Evolutionary conservation across 2,329 filamentous ascomycete species (phyloP), one percentile per base, ranked within the genome.

Genomic region (Calonectria multiphialidica): DNA sequence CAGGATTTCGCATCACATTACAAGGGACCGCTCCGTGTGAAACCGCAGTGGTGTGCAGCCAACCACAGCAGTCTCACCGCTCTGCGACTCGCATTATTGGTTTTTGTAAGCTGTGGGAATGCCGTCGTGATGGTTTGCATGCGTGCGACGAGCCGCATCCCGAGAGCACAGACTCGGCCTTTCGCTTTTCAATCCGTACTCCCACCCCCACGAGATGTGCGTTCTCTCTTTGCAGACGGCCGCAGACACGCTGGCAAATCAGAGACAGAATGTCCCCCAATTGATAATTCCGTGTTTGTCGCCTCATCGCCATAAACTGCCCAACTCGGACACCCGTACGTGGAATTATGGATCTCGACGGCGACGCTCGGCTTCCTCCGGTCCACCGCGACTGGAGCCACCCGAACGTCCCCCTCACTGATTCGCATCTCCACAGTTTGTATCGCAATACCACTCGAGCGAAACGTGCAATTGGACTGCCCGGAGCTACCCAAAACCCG

Each of bases 321-420:
- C 63, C 47, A 50, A 18, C 57, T 66, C 47, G 47, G 63, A 40
- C 23, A 25, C 23, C n/a, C 30, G 25, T 25, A 25, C 49, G 15
- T 57, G 47, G 40, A 62, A 42, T 61, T 28, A 50, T 25, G 23
- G 55, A 53, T 49, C 42, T 62, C n/a, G 23, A 62, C 15, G 25
- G 49, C 25, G 35, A 42, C 13, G 53, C 23, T 66, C 68, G 68
- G 68, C 45, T 71, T 71, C 63, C 55, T 44, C 62, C 68, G 63
- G 63, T 47, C 44, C 30, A 53, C 57, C 42, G n/a, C 28, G 28
- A 40, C 42, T 23, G 53, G 35, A 53, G 47, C 44, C 12, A 45
- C 47, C 62, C 53, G 37, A 50, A n/a, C 53, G 33, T 53, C 68
- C 68, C 63, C 63, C 68, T 71, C 68, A 66, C 62, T 30, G 49